Conservation (phyloP, 2,329 filamentous ascomycete species). For the Fusarium sp. region DNA sequence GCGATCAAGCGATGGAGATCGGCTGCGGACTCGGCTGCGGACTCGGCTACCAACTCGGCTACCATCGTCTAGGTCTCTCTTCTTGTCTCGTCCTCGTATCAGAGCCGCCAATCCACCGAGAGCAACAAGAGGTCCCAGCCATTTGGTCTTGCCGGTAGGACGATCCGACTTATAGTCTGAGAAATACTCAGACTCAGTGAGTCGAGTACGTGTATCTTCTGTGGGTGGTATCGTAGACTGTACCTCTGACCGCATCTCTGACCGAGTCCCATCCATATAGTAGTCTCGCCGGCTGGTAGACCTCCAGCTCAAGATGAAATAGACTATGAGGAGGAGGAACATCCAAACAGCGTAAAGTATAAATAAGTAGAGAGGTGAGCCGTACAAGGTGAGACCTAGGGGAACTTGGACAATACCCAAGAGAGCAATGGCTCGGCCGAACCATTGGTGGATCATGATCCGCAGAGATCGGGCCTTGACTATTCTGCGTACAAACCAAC, state of each 20-base stretch:
- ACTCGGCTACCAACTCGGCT: constrained; percentile 59
- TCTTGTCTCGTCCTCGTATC: constrained; percentile 61
- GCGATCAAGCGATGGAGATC: constrained; percentile 56
- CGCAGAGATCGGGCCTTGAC: constrained; percentile 65
- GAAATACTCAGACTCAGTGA: constrained; percentile 60
- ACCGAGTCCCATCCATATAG: constrained; percentile 71
- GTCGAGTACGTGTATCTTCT: constrained; percentile 58
- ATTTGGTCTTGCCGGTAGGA: constrained; percentile 56
- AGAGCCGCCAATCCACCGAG: constrained; percentile 66
- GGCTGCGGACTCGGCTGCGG: constrained; percentile 59
- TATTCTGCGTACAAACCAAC: constrained; percentile 72
- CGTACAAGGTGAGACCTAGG: constrained; percentile 91
- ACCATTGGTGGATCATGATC: constrained; percentile 86
- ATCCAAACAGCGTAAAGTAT: constrained; percentile 88
- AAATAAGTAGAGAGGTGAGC: constrained; percentile 88
- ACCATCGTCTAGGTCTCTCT: constrained; percentile 55
- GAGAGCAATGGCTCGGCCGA: constrained; percentile 82
- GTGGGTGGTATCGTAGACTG: constrained; percentile 60
- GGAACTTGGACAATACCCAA: constrained; percentile 90
- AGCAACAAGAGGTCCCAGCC: constrained; percentile 69
- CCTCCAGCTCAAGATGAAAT: constrained; percentile 85
- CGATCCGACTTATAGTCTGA: constrained; percentile 54
- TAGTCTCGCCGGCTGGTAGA: constrained; percentile 70
- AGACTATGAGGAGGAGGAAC: constrained; percentile 78
- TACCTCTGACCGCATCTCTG: constrained; percentile 69